These are phyloP conservation scores for Termitomyces sp. DNA, from an alignment of 1,284 basidiomycete genomes.

Conservation along the genomic window DNA sequence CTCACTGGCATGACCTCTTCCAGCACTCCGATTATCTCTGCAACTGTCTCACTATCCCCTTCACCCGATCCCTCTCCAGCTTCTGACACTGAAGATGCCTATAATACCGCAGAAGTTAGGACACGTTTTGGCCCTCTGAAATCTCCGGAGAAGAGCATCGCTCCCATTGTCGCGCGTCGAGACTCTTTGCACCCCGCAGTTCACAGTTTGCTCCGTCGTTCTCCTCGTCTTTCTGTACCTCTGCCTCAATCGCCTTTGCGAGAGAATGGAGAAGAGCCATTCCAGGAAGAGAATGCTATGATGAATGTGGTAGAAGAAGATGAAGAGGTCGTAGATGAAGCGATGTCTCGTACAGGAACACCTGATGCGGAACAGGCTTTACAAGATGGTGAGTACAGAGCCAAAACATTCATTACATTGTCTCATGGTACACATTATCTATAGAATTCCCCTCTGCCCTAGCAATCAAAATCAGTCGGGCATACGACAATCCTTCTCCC, in stretches of 20 bases:
- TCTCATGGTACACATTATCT: constrained; percentile 7
- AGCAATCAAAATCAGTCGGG: constrained; percentile 57
- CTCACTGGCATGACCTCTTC: constrained; percentile 22
- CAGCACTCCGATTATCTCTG: not conserved
- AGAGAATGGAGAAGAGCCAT: constrained; percentile 11
- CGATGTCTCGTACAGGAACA: constrained; percentile 34
- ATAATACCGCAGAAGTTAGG: constrained; percentile 33
- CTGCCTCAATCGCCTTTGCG: constrained; percentile 24
- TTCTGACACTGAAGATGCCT: constrained; percentile 33
- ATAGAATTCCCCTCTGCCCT: constrained; percentile 63
- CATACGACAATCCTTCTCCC: constrained; percentile 71
- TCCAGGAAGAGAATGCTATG: not conserved
- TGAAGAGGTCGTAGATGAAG: constrained; percentile 19
- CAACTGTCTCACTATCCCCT: constrained; percentile 17
- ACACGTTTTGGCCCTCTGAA: constrained; percentile 50
- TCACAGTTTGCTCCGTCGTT: constrained; percentile 40
- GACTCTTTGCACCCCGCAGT: constrained; percentile 22
- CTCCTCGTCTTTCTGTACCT: constrained; percentile 41
- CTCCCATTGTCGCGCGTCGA: constrained; percentile 25
- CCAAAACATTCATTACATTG: constrained; percentile 3
- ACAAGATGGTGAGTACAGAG: constrained; percentile 38
- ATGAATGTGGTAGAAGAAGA: constrained; percentile 25
- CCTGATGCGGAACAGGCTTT: constrained; percentile 36
- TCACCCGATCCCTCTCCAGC: constrained; percentile 15
- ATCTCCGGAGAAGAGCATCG: constrained; percentile 51